Evolutionary conservation across 495 filamentous ascomycete genomes (phyloP), one percentile per base, ranked within the genome.

Genomic region (Xylona heveae): DNA sequence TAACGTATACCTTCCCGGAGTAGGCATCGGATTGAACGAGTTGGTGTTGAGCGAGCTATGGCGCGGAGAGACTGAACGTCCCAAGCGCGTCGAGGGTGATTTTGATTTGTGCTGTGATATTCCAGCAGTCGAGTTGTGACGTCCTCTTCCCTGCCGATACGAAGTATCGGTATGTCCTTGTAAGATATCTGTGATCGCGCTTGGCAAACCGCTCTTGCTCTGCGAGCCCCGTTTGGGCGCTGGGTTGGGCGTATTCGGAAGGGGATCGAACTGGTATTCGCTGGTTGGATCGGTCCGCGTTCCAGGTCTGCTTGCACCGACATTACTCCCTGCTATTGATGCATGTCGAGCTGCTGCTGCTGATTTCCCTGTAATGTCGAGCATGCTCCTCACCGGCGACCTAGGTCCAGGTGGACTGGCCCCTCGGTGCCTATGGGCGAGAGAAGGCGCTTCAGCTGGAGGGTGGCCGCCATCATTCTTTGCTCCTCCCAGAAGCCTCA

Each of bases 1-100:
- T 5, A 69, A 41, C 24, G 57, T 42, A 23, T 49, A 51, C 32
- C 56, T 49, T 19, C 46, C 47, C 13, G 52, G 50, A 29, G 31
- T 40, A 48, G 48, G 42, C 47, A 54, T 44, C 38, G 45, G 33
- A 38, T 52, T 49, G 13, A 53, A 46, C 20, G 38, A 45, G 39
- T 42, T 58, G 30, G 38, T 48, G 37, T 52, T 52, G 21, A 62
- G 42, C 31, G 50, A 46, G 16, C 53, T 49, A 13, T 47, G 52
- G 10, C 52, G 51, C 1, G 74, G 71, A 14, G 76, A 79, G 35
- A 52, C 56, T 5, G 75, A 74, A 19, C 74, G 45, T 19, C 56
- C 59, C 22, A 62, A 44, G 7, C 66, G 59, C 24, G 59, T 57
- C 18, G 52, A 52, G 18, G 75, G 68, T 28, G 73, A 74, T 35